A percentile compares a stretch with the other conserved stretches of the same genome.
Conservation (phyloP, 192 early-diverging fungal genomes). For the Tieghemiomyces parasiticus region DNA sequence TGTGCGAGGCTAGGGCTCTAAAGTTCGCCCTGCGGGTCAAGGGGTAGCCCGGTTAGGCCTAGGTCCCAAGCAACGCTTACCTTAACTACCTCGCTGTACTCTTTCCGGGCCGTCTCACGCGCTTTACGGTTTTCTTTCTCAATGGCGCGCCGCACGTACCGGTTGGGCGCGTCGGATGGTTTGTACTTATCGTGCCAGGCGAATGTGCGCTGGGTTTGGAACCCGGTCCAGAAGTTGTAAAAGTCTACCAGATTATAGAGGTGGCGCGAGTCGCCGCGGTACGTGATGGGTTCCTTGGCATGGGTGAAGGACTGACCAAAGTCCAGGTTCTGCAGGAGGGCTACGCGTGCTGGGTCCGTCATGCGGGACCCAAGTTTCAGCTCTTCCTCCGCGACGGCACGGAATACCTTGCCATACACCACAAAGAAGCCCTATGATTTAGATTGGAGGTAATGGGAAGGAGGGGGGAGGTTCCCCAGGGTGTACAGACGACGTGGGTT, state of each 20-base stretch:
- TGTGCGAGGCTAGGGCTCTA: background rate
- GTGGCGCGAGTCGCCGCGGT: constrained; percentile 11
- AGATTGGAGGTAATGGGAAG: background rate
- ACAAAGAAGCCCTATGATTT: constrained; percentile 52
- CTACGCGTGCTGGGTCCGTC: constrained; percentile 14
- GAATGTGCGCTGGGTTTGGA: constrained; percentile 77
- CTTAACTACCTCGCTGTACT: constrained; percentile 57
- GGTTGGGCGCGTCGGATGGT: constrained; percentile 64
- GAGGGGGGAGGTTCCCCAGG: no score
- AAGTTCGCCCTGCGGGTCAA: background rate
- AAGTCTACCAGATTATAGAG: constrained; percentile 41
- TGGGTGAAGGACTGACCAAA: constrained; percentile 58
- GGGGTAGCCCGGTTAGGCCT: background rate
- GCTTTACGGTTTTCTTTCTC: constrained; percentile 83
- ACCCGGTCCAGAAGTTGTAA: constrained; percentile 69
- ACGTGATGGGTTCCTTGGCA: constrained; percentile 42
- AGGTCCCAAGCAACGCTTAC: constrained; percentile 18
- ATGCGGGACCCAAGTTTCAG: constrained; percentile 15
- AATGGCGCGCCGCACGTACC: constrained; percentile 64
- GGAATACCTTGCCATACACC: constrained; percentile 67
- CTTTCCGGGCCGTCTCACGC: constrained; percentile 53
- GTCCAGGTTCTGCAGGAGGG: constrained; percentile 20
- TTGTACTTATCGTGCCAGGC: constrained; percentile 84
- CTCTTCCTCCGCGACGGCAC: constrained; percentile 68
- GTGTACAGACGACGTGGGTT: no score